A percentile compares a stretch with the other conserved stretches of the same genome.
Conservation (phyloP, 768 basidiomycete genomes). For the Podaxis sp. region DNA sequence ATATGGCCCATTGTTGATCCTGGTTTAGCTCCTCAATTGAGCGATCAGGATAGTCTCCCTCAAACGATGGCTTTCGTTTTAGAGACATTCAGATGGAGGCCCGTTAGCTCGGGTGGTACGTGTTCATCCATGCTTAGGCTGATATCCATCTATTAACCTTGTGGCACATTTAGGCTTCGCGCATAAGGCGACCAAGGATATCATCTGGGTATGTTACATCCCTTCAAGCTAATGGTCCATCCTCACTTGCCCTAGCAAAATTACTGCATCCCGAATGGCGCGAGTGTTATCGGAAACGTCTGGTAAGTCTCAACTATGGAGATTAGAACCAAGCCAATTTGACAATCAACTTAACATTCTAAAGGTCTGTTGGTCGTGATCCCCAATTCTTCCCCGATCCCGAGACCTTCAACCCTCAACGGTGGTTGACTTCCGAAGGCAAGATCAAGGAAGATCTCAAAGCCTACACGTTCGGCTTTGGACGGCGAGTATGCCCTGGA, state of each 20-base stretch:
- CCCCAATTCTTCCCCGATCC: conserved; percentile 59
- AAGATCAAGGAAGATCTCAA: conserved; percentile 52
- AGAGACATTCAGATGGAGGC: conserved; percentile 52
- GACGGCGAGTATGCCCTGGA: conserved; percentile 62
- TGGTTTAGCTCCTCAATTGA: conserved; percentile 35
- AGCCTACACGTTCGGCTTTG: conserved; percentile 57
- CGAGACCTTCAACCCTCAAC: conserved; percentile 55
- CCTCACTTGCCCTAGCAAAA: conserved; percentile 31
- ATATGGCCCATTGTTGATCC: neutral
- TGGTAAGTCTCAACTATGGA: conserved; percentile 36
- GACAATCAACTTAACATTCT: neutral
- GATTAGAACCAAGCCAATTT: neutral
- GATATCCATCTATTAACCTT: neutral
- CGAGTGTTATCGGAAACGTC: conserved; percentile 59
- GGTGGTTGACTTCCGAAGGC: conserved; percentile 51
- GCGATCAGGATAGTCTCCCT: conserved; percentile 41
- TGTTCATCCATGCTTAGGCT: neutral
- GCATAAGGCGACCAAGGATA: conserved; percentile 64
- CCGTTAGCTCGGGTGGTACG: conserved; percentile 47
- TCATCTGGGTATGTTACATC: conserved; percentile 50
- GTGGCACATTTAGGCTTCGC: conserved; percentile 42
- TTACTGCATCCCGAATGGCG: conserved; percentile 54
- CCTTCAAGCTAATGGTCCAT: neutral
- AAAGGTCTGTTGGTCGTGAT: conserved; percentile 57
- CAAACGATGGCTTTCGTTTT: conserved; percentile 50